Percentiles rank a stretch among this genome's conserved stretches.
Conservation (phyloP, 305 asterid species). For the Fraxinus ornus region DNA sequence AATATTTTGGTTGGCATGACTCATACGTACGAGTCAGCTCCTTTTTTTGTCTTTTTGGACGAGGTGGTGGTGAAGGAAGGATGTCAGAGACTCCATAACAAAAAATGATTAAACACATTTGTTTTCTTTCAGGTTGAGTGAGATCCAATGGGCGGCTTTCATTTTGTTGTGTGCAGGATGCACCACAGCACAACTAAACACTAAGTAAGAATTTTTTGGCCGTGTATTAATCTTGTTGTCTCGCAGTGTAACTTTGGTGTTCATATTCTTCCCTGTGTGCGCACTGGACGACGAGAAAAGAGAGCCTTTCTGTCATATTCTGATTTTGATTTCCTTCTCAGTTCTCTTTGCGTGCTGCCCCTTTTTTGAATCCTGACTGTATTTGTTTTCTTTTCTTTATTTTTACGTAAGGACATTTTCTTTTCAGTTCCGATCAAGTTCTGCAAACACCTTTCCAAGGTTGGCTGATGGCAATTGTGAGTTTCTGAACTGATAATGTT, state of each 20-base stretch:
- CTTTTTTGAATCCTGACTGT: conserved; percentile 19
- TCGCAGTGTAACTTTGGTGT: conserved; percentile 8
- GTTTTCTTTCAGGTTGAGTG: conserved; percentile 71
- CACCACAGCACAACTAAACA: conserved; percentile 95
- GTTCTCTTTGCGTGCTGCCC: conserved; percentile 11
- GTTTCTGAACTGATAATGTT: conserved; percentile 40
- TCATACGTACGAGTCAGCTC: not conserved
- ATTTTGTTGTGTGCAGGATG: conserved; percentile 96
- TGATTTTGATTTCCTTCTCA: not conserved
- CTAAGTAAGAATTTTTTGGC: conserved; percentile 56
- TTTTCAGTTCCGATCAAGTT: conserved; percentile 81
- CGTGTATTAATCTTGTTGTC: conserved; percentile 14
- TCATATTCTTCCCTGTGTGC: not conserved
- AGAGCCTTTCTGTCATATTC: conserved; percentile 6
- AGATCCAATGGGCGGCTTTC: conserved; percentile 96
- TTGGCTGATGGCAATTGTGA: conserved; percentile 99
- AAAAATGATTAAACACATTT: conserved; percentile 8
- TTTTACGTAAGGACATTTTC: conserved; percentile 32
- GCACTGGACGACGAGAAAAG: not conserved
- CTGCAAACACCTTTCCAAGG: conserved; percentile 91
- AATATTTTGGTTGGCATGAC: conserved; percentile 16
- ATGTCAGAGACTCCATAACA: conserved; percentile 14
- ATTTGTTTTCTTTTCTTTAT: conserved; percentile 15
- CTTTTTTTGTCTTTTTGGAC: conserved; percentile 20
- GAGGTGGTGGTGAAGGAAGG: conserved; percentile 19